These are phyloP conservation scores for Globisporangium middletonii DNA, from an alignment of 352 stramenopile genomes.

Conservation along the genomic window DNA sequence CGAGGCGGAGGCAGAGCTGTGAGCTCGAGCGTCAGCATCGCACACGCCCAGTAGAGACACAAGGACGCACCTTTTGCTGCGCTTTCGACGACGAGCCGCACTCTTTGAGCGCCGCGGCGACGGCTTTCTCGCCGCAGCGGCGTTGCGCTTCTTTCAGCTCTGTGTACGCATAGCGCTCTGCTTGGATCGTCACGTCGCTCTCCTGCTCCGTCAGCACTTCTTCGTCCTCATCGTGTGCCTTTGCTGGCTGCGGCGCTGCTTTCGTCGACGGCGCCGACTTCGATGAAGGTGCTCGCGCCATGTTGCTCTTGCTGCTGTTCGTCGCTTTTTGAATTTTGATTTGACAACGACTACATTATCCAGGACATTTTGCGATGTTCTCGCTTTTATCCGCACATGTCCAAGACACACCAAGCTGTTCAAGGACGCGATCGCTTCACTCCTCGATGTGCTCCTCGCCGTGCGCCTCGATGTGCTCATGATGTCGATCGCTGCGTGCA, in stretches of 20 bases:
- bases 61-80: slow-evolving; percentile 32
- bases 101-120: slow-evolving; percentile 36
- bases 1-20: not conserved
- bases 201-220: slow-evolving; percentile 14
- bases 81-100: slow-evolving; percentile 42
- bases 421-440: no score
- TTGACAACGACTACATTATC: no score
- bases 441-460: no score
- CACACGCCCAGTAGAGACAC: no score
- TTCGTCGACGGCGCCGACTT: not conserved
- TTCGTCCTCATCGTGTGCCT: slow-evolving; percentile 11
- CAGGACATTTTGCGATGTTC: no score
- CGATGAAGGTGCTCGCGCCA: not conserved
- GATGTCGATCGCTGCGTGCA: no score
- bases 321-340: no score
- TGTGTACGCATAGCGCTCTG: slow-evolving; percentile 57
- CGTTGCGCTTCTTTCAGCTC: slow-evolving; percentile 77
- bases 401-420: no score
- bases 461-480: no score
- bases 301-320: not conserved
- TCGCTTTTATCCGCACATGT: no score
- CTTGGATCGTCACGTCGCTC: slow-evolving; percentile 11
- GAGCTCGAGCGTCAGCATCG: not conserved
- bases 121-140: slow-evolving; percentile 53
- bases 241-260: slow-evolving; percentile 1